Evolutionary conservation across 2,329 filamentous ascomycete species (phyloP).

Genomic region (Mycogone perniciosa): DNA sequence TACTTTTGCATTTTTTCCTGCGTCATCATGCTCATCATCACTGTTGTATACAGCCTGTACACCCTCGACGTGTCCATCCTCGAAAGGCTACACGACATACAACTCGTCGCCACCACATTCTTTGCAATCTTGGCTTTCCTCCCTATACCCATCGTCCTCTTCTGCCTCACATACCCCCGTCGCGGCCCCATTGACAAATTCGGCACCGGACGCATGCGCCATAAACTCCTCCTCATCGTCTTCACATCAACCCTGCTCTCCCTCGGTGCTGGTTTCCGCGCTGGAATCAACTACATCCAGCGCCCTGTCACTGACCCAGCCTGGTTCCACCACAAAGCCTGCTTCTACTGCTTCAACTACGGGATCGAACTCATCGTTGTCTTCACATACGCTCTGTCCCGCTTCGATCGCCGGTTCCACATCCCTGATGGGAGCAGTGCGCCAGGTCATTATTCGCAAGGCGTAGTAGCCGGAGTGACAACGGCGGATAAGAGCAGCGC

Average conservation of each 20-base stretch:
- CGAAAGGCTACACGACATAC: constrained; percentile 52
- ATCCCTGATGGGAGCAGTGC: constrained; percentile 63
- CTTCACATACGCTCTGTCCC: constrained; percentile 55
- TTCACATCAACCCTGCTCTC: constrained; percentile 53
- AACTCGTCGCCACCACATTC: constrained; percentile 61
- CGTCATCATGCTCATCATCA: constrained; percentile 60
- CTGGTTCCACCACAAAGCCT: constrained; percentile 64
- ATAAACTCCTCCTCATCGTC: constrained; percentile 61
- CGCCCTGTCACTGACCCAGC: constrained; percentile 49
- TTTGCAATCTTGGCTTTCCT: constrained; percentile 51
- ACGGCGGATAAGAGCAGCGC: constrained; percentile 1
- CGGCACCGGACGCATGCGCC: constrained; percentile 58
- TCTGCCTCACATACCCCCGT: constrained; percentile 46
- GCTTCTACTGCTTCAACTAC: constrained; percentile 79
- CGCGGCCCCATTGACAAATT: constrained; percentile 40
- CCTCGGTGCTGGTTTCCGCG: constrained; percentile 64
- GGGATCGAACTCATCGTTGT: constrained; percentile 66
- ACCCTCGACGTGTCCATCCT: constrained; percentile 49
- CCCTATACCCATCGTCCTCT: constrained; percentile 48
- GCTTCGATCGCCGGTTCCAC: constrained; percentile 71
- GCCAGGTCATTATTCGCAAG: constrained; percentile 43
- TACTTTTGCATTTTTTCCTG: constrained; percentile 52
- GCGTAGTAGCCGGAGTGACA: neutral
- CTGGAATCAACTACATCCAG: constrained; percentile 49
- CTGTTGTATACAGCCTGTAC: constrained; percentile 60